Base-by-base conservation (phyloP, 2,329 filamentous ascomycete genomes). In the Penicillium janthinellum region DNA sequence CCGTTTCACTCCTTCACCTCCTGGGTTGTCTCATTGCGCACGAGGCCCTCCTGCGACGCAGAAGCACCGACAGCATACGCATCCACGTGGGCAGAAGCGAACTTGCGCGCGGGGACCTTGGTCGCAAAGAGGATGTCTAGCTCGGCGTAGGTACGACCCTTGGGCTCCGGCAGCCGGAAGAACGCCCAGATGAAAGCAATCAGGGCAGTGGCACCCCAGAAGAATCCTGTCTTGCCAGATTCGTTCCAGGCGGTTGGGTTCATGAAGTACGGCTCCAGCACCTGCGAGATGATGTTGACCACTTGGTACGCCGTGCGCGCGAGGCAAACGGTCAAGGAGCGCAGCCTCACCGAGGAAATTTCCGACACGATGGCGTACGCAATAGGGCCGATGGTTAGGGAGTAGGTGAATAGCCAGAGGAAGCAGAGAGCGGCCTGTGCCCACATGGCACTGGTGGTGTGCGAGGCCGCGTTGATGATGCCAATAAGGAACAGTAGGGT, bases 321-420 rank as follows among this genome's bases (percentile, higher is more conserved):
- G 22, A 86, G 71, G 8, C 81, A 82, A 12, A 85, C 81, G 1
- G 83, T 84, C 74, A 85, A 82, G n/a, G 80, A 77, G 56, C 83
- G 81, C 34, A 86, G 79, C 8, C 84, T 78, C 0, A 81, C 82
- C 0, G 83, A 84, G 0, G 83, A 83, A 4, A 82, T 77, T 64
- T 86, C 84, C 0, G 83, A 79, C 11, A 84, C 74, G 39, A 86
- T 72, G 0, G 79, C 78, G 69, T 84, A 86, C 4, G 81, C 81
- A 7, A 84, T 79, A 0, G 84, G 83, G 0, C 84, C 85, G 12
- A 86, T 78, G 1, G 82, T 82, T 56, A 82, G 77, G 64, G 82
- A 82, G 68, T 86, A 86, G 2, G 81, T 76, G 52, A 86, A 83
- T 0, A 82, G 83, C 68, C 82, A 85, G 52, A 83, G 66, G 55